Evolutionary conservation across 768 basidiomycete genomes (phyloP).

Genomic region (Pleurotus cornucopiae): DNA sequence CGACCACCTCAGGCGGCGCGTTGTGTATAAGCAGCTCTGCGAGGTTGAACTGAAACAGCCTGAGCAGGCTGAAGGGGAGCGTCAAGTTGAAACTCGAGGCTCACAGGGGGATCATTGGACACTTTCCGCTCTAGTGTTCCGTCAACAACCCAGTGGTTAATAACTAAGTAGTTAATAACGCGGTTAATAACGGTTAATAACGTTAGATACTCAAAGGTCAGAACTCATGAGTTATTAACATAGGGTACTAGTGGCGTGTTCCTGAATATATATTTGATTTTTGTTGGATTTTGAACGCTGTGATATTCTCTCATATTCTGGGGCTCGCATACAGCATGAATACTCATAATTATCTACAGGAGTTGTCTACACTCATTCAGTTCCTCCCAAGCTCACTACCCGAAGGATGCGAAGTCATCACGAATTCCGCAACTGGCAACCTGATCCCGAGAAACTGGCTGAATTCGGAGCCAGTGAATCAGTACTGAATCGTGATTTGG

Average conservation of each 20-base stretch:
- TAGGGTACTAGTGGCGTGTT: too few relatives aligned
- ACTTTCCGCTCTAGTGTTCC: slow-evolving; percentile 13
- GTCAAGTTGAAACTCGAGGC: slow-evolving; percentile 7
- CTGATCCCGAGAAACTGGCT: neutral
- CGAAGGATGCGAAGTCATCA: neutral
- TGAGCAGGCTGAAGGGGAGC: neutral
- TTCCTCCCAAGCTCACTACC: neutral
- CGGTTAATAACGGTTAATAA: too few relatives aligned
- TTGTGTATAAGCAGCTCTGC: slow-evolving; percentile 25
- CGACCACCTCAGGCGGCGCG: slow-evolving; percentile 25
- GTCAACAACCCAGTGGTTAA: too few relatives aligned
- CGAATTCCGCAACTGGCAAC: neutral
- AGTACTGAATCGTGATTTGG: neutral
- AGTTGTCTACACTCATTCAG: neutral
- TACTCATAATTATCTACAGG: neutral
- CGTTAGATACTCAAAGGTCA: too few relatives aligned
- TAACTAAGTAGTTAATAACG: too few relatives aligned
- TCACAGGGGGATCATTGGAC: slow-evolving; percentile 22
- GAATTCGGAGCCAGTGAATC: neutral
- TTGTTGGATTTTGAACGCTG: too few relatives aligned
- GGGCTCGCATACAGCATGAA: too few relatives aligned
- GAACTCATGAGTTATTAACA: too few relatives aligned
- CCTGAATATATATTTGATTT: too few relatives aligned
- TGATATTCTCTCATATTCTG: too few relatives aligned
- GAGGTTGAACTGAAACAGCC: slow-evolving; percentile 18